Conservation (phyloP, 805 yeast genomes). For the Suhomyces sp. region DNA sequence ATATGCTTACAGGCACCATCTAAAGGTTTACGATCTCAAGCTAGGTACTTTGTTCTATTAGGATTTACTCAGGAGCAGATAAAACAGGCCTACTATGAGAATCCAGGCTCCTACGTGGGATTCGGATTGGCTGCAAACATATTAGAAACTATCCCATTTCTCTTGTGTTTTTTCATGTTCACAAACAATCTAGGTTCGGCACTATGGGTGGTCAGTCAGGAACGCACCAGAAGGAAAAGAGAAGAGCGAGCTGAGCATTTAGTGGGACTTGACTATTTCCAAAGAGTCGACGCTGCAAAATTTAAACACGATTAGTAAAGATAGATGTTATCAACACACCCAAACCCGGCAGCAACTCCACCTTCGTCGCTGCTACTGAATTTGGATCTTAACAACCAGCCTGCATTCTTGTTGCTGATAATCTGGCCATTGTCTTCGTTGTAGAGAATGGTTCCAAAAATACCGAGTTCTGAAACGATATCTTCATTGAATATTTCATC, state of each 20-base stretch:
- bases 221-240: constrained; percentile 17
- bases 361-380: constrained; percentile 89
- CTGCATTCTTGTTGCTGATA: constrained; percentile 64
- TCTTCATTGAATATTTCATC: constrained; percentile 64
- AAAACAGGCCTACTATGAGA: constrained; percentile 31
- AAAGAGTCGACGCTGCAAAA: not conserved
- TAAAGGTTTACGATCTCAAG: constrained; percentile 50
- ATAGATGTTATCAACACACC: constrained; percentile 86
- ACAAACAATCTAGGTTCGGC: constrained; percentile 65
- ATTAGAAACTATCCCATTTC: constrained; percentile 53
- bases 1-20: constrained; percentile 52
- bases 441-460: constrained; percentile 81
- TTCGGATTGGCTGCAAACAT: constrained; percentile 53
- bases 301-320: constrained; percentile 32
- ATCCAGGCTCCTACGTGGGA: constrained; percentile 42
- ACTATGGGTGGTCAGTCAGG: constrained; percentile 50
- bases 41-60: constrained; percentile 56
- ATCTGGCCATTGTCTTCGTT: constrained; percentile 59
- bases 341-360: constrained; percentile 99
- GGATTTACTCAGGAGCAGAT: constrained; percentile 45
- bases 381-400: constrained; percentile 87
- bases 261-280: not conserved
- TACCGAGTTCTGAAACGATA: constrained; percentile 85
- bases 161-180: constrained; percentile 52
- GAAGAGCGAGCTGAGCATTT: not conserved